Evolutionary conservation across 2,329 filamentous ascomycete genomes (phyloP).

Genomic region (Mariannaea elegans): DNA sequence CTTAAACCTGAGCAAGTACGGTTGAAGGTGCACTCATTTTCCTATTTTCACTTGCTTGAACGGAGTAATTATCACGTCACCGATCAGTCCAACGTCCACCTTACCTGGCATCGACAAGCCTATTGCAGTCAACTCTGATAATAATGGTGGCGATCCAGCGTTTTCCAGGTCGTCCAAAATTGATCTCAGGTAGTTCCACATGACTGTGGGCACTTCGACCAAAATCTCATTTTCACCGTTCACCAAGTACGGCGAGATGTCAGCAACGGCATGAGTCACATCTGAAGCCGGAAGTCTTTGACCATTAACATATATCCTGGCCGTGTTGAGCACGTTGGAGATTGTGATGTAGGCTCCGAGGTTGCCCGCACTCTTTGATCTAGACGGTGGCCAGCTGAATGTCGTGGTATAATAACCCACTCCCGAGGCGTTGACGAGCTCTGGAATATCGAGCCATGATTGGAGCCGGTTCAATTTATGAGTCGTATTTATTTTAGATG

Average conservation of each 20-base stretch:
- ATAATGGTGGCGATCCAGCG: neutral
- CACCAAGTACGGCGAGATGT: conserved; percentile 2
- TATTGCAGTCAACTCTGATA: neutral
- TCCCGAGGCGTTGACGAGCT: conserved; percentile 6
- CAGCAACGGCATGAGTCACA: neutral
- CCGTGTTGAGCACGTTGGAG: neutral
- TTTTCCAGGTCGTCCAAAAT: neutral
- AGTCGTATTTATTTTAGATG: conserved; percentile 2
- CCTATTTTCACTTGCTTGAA: conserved; percentile 1
- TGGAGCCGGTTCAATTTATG: neutral
- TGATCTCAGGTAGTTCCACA: conserved; percentile 16
- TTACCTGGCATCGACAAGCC: neutral
- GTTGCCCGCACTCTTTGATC: neutral
- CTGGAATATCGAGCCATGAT: conserved; percentile 6
- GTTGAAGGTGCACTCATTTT: no score
- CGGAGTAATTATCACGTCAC: neutral
- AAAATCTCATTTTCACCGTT: neutral
- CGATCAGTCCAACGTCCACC: conserved; percentile 4
- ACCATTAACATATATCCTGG: neutral
- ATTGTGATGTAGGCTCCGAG: conserved; percentile 9
- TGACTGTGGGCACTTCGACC: neutral
- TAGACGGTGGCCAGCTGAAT: neutral
- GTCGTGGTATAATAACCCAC: conserved; percentile 17
- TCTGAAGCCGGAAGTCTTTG: neutral
- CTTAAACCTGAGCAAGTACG: no score